Percentiles rank a stretch among this genome's conserved stretches.
Conservation (phyloP, 192 early-diverging fungal genomes). For the Entophlyctis helioformis region DNA sequence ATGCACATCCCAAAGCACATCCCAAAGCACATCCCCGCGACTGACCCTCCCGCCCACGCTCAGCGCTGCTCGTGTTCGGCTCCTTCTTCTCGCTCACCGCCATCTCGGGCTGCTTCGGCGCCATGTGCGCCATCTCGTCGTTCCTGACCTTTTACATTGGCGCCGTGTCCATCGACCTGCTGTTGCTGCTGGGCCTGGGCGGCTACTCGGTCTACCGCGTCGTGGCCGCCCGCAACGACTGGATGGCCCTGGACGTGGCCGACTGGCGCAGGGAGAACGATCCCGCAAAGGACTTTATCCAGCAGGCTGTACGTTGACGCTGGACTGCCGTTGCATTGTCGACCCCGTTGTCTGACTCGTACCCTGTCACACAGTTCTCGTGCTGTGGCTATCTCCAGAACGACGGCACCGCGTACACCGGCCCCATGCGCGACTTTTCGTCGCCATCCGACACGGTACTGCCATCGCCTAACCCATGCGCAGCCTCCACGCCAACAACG, state of each 20-base stretch:
- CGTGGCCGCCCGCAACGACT: neutral
- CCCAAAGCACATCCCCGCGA: no score
- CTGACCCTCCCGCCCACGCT: neutral
- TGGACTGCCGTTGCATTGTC: no score
- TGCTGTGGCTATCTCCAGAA: no score
- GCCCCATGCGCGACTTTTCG: no score
- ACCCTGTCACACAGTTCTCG: no score
- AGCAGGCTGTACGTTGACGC: constrained; percentile 2
- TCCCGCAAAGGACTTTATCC: neutral
- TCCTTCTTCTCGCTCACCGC: constrained; percentile 2
- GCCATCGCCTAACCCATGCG: no score
- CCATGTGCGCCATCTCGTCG: neutral
- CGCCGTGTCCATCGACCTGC: neutral
- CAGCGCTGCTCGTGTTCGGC: constrained; percentile 1
- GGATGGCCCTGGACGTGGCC: neutral
- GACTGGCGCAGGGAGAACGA: neutral
- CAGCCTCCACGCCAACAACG: no score
- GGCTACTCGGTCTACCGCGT: neutral
- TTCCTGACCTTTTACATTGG: constrained; percentile 2
- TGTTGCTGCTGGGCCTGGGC: neutral
- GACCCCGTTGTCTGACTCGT: no score
- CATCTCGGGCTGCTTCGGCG: constrained; percentile 3
- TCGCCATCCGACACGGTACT: no score
- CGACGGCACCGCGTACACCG: no score
- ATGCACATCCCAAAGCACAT: no score